These are phyloP conservation scores for Boechera stricta DNA, from an alignment of 345 rosid genomes.

Conservation along the genomic window DNA sequence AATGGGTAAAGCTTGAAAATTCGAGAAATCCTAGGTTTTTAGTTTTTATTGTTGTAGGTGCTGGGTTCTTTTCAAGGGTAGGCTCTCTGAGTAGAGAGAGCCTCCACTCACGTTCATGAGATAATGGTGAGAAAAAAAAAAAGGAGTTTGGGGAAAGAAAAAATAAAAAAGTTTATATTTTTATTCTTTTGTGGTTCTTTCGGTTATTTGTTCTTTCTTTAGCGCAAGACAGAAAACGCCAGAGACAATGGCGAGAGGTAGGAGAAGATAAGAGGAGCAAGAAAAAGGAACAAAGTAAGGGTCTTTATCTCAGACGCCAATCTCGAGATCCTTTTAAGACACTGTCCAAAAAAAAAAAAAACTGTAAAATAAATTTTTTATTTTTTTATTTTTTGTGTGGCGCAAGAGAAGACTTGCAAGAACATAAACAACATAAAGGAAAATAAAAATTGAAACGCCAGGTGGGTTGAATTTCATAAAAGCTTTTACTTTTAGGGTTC, in stretches of 20 bases:
- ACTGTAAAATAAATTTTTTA: constrained; percentile 28
- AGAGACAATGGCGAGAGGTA: constrained; percentile 40
- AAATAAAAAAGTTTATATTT: not conserved
- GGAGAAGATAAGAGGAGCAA: constrained; percentile 29
- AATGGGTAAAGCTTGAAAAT: constrained; percentile 4
- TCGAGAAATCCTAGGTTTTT: constrained; percentile 34
- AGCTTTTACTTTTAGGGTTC: constrained; percentile 7
- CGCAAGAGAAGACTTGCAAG: constrained; percentile 28
- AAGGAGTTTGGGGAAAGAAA: constrained; percentile 6
- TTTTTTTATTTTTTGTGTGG: constrained; percentile 11
- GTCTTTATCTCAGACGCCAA: constrained; percentile 49
- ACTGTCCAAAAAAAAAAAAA: not conserved
- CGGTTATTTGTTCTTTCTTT: not conserved
- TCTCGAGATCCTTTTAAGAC: constrained; percentile 52
- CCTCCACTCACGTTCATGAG: constrained; percentile 58
- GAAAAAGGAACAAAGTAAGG: constrained; percentile 27
- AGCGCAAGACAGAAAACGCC: constrained; percentile 28
- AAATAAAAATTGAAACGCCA: constrained; percentile 22
- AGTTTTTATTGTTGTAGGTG: constrained; percentile 29
- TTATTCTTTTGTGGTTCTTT: not conserved
- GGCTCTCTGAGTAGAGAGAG: constrained; percentile 58
- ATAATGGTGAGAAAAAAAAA: constrained; percentile 37
- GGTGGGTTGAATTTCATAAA: constrained; percentile 37
- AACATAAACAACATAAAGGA: constrained; percentile 26
- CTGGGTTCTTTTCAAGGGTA: constrained; percentile 45